These are phyloP conservation scores for Penicillium salamii DNA, from an alignment of 495 filamentous ascomycete species.

Conservation along the genomic window DNA sequence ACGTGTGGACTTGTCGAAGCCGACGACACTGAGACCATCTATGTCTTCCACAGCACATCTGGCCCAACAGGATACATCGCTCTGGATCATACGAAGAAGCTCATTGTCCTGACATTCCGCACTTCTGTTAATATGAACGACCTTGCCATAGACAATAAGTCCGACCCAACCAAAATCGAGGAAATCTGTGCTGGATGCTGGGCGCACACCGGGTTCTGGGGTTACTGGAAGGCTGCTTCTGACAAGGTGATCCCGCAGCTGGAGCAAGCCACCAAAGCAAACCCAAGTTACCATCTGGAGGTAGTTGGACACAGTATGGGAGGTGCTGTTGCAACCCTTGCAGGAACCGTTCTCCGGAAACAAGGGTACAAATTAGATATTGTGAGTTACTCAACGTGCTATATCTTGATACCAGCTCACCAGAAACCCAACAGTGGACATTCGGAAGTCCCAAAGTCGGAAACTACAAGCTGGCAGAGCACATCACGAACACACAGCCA, in stretches of 20 bases:
- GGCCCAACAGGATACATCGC: slow-evolving; percentile 1
- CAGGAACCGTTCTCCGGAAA: slow-evolving; percentile 51
- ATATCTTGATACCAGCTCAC: neutral
- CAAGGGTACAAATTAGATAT: slow-evolving; percentile 30
- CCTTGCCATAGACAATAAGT: neutral
- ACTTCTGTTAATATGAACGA: neutral
- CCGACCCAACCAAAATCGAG: neutral
- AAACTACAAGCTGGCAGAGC: slow-evolving; percentile 48
- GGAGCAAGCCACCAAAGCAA: slow-evolving; percentile 16
- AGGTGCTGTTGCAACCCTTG: slow-evolving; percentile 57
- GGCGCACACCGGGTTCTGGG: slow-evolving; percentile 51
- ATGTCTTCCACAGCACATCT: neutral
- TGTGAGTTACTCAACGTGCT: slow-evolving; percentile 9
- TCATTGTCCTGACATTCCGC: neutral
- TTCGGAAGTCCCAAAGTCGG: slow-evolving; percentile 66
- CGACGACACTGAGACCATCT: neutral
- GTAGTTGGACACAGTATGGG: slow-evolving; percentile 65
- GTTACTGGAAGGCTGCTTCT: slow-evolving; percentile 42
- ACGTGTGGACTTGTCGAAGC: neutral
- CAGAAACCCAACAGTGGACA: slow-evolving; percentile 42
- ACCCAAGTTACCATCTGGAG: slow-evolving; percentile 52
- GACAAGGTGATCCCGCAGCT: slow-evolving; percentile 36
- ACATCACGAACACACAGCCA: slow-evolving; percentile 37
- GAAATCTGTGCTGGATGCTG: slow-evolving; percentile 45
- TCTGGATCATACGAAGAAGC: neutral